Base-by-base conservation (phyloP, 106 monocot genomes). In the Posidonia australis region DNA sequence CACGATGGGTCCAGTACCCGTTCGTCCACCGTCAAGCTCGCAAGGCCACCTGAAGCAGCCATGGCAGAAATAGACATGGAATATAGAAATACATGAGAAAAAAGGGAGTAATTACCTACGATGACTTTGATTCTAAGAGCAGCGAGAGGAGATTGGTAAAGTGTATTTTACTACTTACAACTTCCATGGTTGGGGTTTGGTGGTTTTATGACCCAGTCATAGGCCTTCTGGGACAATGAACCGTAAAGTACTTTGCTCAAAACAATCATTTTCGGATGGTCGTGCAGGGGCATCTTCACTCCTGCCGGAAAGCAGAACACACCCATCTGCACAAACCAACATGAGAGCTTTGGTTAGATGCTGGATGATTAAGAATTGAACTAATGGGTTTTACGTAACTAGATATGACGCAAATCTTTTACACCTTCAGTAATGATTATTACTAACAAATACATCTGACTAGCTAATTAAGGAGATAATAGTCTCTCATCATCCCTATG, bases 301-400 rank as follows among this genome's bases (percentile, higher is more conserved):
- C 81, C 81, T 9, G 77, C 81, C 14, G 77, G 81, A 57, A 81
- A 77, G 66, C 81, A 81, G 74, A 81, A 81, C 23, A 81, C 46
- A 10, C 81, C 81, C 0, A 81, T 81, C 81, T 81, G 60, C 6
- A 45, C 45, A 57, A 17, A 13, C 12, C 1, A 52, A 52, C 51
- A 43, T 17, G 28, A 58, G n/a, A n/a, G n/a, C n/a, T n/a, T n/a
- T n/a, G n/a, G n/a, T n/a, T n/a, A n/a, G n/a, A n/a, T n/a, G n/a
- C n/a, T n/a, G n/a, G n/a, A n/a, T n/a, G n/a, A n/a, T n/a, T n/a
- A n/a, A n/a, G n/a, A n/a, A n/a, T n/a, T n/a, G n/a, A n/a, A n/a
- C n/a, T n/a, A n/a, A n/a, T n/a, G n/a, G n/a, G n/a, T n/a, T n/a
- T n/a, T n/a, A n/a, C n/a, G n/a, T n/a, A n/a, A n/a, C n/a, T n/a